Evolutionary conservation across 2,329 filamentous ascomycete species (phyloP), one percentile per base, ranked within the genome.

Genomic region (Rhinocladiella similis): DNA sequence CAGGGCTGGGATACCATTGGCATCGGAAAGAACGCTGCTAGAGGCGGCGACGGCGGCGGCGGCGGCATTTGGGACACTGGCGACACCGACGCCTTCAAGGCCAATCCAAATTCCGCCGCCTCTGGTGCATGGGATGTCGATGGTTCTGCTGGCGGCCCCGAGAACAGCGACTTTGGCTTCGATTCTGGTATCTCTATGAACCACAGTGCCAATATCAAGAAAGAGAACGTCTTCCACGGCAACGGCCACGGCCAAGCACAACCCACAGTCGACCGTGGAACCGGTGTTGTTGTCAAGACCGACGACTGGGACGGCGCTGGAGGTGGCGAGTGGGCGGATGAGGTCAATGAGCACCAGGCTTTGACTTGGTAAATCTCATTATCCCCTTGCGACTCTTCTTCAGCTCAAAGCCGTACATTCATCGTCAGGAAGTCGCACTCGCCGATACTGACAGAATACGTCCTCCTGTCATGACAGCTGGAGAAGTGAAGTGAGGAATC

Each of bases 281-380:
- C 25, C 42, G 22, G 18, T 35, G 22, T 6, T 19, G 29, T 7
- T 7, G 41, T n/a, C 43, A 27, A 46, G 43, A 25, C 10, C 19
- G 41, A 22, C 41, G n/a, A 9, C 41, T 29, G 20, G 18, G 42
- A 42, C 20, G 47, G 33, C 19, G 42, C 41, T 7, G 50, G 20
- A n/a, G 54, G 47, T 19, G 47, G 47, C 10, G 60, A 62, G 36
- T 62, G 60, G 60, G 60, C 56, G 4, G 60, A 62, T 10, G 56
- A 62, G 38, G 54, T 62, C 47, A 62, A 55, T 45, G 47, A 54
- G 50, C n/a, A 33, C 38, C 27, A 43, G 33, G 29, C 14, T 29
- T 38, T 43, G 18, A 16, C 27, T n/a, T 57, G 54, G 54, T 57
- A 50, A 29, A 47, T 20, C 36, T 18, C 29, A 19, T 19, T 42